Evolutionary conservation across 2,329 filamentous ascomycete species (phyloP).

Genomic region (Fusarium sp.): DNA sequence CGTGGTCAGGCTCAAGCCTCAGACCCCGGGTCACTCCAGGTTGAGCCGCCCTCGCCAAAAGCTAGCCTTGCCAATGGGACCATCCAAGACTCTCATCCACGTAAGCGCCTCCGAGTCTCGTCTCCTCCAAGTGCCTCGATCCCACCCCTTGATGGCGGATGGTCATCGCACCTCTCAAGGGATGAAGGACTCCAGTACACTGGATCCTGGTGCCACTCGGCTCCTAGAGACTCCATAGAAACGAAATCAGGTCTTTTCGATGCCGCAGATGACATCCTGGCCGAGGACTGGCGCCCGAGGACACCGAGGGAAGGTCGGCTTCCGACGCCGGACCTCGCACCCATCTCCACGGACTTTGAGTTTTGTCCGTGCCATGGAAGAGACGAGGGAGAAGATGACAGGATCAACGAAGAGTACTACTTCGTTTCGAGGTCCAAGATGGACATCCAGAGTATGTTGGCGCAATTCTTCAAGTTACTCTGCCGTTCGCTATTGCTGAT

Average conservation of each 20-base stretch:
- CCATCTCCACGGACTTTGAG: slow-evolving; percentile 44
- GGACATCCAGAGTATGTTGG: slow-evolving; percentile 44
- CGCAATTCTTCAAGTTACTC: background rate
- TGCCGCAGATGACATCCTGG: slow-evolving; percentile 6
- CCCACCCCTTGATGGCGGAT: background rate
- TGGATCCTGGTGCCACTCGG: slow-evolving; percentile 42
- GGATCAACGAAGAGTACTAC: slow-evolving; percentile 42
- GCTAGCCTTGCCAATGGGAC: slow-evolving; percentile 6
- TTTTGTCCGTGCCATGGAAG: slow-evolving; percentile 41
- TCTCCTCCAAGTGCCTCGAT: background rate
- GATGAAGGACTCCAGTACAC: slow-evolving; percentile 28
- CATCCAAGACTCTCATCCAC: slow-evolving; percentile 7
- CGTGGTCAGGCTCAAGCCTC: slow-evolving; percentile 10
- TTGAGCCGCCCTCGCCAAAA: background rate
- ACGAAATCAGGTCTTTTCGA: slow-evolving; percentile 2
- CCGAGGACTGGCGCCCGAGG: slow-evolving; percentile 28
- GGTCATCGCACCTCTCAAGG: background rate
- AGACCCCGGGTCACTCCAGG: background rate
- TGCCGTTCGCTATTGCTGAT: background rate
- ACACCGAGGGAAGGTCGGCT: slow-evolving; percentile 38
- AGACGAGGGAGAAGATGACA: slow-evolving; percentile 28
- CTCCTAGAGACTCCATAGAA: background rate
- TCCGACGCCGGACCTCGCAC: slow-evolving; percentile 43
- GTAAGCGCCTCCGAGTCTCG: slow-evolving; percentile 21
- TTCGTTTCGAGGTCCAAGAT: slow-evolving; percentile 42